Evolutionary conservation across 345 rosid species (phyloP).

Genomic region (Populus ilicifolia): DNA sequence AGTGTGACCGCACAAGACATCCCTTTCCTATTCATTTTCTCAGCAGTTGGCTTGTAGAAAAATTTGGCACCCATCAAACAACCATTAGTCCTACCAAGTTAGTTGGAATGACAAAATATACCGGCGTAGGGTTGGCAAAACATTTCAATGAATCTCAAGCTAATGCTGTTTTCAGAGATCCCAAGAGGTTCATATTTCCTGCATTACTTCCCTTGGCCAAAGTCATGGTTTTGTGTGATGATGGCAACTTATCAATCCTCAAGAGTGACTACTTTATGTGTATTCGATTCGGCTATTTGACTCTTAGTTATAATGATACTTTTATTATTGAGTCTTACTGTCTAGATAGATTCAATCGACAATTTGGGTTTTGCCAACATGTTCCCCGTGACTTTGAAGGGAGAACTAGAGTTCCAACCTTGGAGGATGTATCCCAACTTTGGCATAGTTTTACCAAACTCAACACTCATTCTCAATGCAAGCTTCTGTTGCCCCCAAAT

Average conservation of each 20-base stretch:
- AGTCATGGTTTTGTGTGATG: too few species aligned
- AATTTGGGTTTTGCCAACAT: not conserved
- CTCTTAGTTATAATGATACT: too few species aligned
- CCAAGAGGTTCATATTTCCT: not conserved
- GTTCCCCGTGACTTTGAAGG: not conserved
- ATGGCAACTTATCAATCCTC: too few species aligned
- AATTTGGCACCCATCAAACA: not conserved
- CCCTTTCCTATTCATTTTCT: not conserved
- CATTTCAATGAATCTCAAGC: not conserved
- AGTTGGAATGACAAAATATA: not conserved
- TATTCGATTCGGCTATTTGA: not conserved
- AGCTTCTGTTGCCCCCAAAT: too few species aligned
- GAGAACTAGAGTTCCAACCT: not conserved
- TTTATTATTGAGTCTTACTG: too few species aligned
- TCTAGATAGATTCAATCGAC: not conserved
- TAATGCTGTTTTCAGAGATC: not conserved
- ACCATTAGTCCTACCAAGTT: not conserved
- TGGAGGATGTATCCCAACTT: not conserved
- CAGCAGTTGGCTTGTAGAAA: not conserved
- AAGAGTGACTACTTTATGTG: not conserved
- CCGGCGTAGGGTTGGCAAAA: not conserved
- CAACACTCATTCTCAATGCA: too few species aligned
- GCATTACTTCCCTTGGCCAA: too few species aligned
- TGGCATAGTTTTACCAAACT: too few species aligned
- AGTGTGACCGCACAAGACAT: not conserved